Evolutionary conservation across 208 protist genomes (phyloP).

Genomic region (Kentomonas sorsogonicus): DNA sequence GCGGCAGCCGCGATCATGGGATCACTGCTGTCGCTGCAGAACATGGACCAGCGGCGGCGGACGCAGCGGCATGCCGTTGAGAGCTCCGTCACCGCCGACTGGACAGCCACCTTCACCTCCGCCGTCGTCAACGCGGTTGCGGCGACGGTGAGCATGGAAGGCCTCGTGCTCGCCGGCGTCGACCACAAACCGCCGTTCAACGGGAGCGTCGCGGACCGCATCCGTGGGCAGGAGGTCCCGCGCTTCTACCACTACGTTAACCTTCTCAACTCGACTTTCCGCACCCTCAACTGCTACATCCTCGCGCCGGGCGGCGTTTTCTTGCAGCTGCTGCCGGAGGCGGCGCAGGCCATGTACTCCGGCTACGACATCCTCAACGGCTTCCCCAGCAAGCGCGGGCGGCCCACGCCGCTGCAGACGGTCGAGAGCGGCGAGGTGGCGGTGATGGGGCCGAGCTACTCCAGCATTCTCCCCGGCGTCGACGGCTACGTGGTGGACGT

Average conservation of each 20-base stretch:
- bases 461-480: conserved; percentile 4
- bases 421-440: conserved; percentile 16
- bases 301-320: conserved; percentile 61
- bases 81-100: conserved; percentile 12
- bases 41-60: conserved; percentile 2
- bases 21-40: conserved; percentile 14
- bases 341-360: conserved; percentile 4
- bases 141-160: conserved; percentile 15
- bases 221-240: conserved; percentile 20
- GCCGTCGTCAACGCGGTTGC: conserved; percentile 23
- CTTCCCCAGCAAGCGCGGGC: conserved; percentile 1
- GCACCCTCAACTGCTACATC: conserved; percentile 8
- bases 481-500: conserved; percentile 34
- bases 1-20: conserved; percentile 7
- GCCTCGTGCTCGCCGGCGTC: conserved; percentile 27
- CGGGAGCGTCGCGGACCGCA: conserved; percentile 18
- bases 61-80: conserved; percentile 1
- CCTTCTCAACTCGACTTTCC: conserved; percentile 6
- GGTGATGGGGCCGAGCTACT: conserved; percentile 26
- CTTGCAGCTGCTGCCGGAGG: conserved; percentile 27
- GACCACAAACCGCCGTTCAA: conserved; percentile 30
- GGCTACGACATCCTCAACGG: conserved; percentile 19
- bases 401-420: conserved; percentile 17
- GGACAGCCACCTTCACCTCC: conserved; percentile 14
- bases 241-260: conserved; percentile 25